Percentiles rank a stretch among this genome's conserved stretches.
Evolutionary conservation across 805 yeast species (phyloP).

Genomic region (Yarrowia sp.): DNA sequence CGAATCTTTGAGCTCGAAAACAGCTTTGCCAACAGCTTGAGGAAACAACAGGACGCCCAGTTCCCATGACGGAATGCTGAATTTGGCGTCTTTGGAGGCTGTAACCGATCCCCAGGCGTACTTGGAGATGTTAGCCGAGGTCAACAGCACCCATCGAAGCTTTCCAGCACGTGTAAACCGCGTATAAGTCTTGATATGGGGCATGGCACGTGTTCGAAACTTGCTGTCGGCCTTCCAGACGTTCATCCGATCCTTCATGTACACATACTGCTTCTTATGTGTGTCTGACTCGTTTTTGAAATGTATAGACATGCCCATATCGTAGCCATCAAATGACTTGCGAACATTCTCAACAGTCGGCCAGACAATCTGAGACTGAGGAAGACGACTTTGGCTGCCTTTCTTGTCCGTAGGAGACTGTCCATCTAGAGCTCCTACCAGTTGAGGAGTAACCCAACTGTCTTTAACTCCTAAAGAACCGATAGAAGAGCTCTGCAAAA

Average conservation of each 20-base stretch:
- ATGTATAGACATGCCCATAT: slow-evolving; percentile 51
- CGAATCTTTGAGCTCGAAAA: neutral
- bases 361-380: slow-evolving; percentile 41
- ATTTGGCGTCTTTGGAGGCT: slow-evolving; percentile 27
- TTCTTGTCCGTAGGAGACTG: neutral
- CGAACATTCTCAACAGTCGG: slow-evolving; percentile 46
- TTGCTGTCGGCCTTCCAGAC: slow-evolving; percentile 43
- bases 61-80: slow-evolving; percentile 48
- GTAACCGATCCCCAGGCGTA: slow-evolving; percentile 73
- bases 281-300: slow-evolving; percentile 39
- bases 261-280: slow-evolving; percentile 41
- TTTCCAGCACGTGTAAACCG: slow-evolving; percentile 30
- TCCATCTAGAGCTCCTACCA: slow-evolving; percentile 1
- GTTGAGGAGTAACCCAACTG: slow-evolving; percentile 29
- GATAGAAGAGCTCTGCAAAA: slow-evolving; percentile 35
- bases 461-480: slow-evolving; percentile 33
- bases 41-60: slow-evolving; percentile 51
- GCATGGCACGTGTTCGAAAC: slow-evolving; percentile 43
- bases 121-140: slow-evolving; percentile 70
- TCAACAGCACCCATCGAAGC: slow-evolving; percentile 65
- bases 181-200: slow-evolving; percentile 68
- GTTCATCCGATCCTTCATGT: slow-evolving; percentile 45
- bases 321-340: slow-evolving; percentile 45
- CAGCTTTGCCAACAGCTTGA: slow-evolving; percentile 30
- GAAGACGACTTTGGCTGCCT: too few species aligned